phyloP scores from a whole-genome alignment of 2,329 filamentous ascomycete species.

The Macrophomina phaseolina region DNA sequence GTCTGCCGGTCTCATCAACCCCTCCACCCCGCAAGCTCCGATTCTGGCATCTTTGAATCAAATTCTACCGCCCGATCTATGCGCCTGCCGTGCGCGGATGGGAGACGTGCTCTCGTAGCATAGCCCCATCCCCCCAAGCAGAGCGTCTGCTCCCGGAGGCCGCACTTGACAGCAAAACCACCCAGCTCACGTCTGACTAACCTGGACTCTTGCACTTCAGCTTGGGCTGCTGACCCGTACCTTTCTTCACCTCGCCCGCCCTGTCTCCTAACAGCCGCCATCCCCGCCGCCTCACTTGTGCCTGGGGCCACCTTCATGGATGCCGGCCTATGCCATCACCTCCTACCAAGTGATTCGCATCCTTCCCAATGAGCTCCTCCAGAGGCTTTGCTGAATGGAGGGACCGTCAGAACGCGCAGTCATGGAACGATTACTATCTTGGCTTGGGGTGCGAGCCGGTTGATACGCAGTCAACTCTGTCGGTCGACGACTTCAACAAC shows the following conservation, averaged over 20 bases:
- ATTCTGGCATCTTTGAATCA: neutral
- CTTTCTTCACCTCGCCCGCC: neutral
- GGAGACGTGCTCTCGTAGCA: constrained; percentile 1
- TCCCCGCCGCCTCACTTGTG: neutral
- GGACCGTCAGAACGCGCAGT: neutral
- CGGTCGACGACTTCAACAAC: neutral
- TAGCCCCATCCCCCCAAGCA: constrained; percentile 1
- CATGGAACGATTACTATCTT: neutral
- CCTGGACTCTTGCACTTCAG: neutral
- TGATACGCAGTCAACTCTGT: neutral
- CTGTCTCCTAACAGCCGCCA: neutral
- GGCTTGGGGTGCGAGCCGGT: neutral
- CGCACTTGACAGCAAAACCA: neutral
- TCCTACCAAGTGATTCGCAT: neutral
- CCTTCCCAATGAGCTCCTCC: neutral
- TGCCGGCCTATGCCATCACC: neutral
- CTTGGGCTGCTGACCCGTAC: neutral
- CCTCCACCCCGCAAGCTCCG: neutral
- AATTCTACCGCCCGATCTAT: neutral
- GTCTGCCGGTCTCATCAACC: constrained; percentile 1
- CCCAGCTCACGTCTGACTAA: constrained; percentile 3
- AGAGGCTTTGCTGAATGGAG: neutral
- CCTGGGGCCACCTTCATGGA: constrained; percentile 10
- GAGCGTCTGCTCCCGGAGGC: constrained; percentile 8
- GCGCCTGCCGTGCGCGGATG: neutral